Base-by-base conservation (phyloP, 2,329 filamentous ascomycete genomes). In the Rhynchosporium agropyri region DNA sequence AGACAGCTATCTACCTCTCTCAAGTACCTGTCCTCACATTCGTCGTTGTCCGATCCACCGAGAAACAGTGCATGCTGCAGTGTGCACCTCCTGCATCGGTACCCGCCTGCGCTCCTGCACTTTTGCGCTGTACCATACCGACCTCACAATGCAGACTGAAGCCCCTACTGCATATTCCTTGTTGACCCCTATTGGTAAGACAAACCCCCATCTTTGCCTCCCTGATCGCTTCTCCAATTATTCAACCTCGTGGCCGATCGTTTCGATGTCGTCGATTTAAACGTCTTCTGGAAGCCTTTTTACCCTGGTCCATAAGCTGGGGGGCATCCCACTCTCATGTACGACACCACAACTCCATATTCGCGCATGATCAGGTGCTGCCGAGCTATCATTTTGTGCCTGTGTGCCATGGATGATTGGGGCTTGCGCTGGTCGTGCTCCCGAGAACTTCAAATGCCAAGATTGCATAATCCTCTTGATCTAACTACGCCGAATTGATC, bases 141-240 rank as follows among this genome's bases (percentile, higher is more conserved):
- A 36, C 33, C 33, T 6, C 67, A 60, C 63, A 63, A 72, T 71
- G 70, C 68, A 71, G 68, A 62, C 70, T 68, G 68, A 68, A 61
- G 66, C 57, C 45, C 40, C 38, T 36, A 43, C 61, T 40, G 45
- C 48, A 31, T 15, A 5, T 10, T 69, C 70, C 58, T 56, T 68
- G 54, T 64, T 72, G 43, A 65, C 65, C 15, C 71, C 71, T 58
- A 70, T 72, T 69, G 71, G 71, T 72, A 54, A 69, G 71, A 29
- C 20, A 59, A 63, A 64, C 43, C 60, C 63, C 63, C 63, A 40
- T 63, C 48, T 49, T 53, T 42, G 3, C 49, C 33, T 48, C 10
- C 65, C 55, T 58, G 33, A 45, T 29, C 59, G 57, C 65, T 64
- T 67, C 65, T 61, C 68, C 68, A 69, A 69, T 71, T 57, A 51